Evolutionary conservation across 768 basidiomycete species (phyloP).

Genomic region (Clavaria fumosa): DNA sequence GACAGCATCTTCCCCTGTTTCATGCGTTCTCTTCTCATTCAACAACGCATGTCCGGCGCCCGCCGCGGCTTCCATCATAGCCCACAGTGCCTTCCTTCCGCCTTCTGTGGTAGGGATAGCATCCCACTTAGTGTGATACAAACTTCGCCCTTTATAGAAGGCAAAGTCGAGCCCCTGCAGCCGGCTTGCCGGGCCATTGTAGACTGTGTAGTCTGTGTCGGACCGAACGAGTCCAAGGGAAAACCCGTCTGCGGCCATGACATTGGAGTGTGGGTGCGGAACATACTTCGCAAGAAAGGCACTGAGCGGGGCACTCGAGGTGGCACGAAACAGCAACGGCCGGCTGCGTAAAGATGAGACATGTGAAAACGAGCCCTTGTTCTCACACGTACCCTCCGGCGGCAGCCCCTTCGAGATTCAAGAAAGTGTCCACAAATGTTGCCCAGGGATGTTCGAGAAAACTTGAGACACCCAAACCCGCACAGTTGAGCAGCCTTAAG

Average conservation of each 20-base stretch:
- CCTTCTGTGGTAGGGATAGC: conserved; percentile 43
- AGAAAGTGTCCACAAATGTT: conserved; percentile 44
- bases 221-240: conserved; percentile 48
- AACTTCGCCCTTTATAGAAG: conserved; percentile 59
- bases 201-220: conserved; percentile 61
- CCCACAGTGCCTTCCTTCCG: conserved; percentile 43
- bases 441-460: conserved; percentile 69
- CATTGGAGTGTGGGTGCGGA: conserved; percentile 57
- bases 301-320: conserved; percentile 38
- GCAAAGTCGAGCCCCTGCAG: conserved; percentile 67
- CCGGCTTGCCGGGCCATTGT: conserved; percentile 36
- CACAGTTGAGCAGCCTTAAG: not conserved
- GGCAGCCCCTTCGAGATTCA: conserved; percentile 74
- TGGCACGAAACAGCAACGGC: conserved; percentile 61
- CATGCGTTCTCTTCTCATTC: conserved; percentile 23
- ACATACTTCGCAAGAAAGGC: conserved; percentile 33
- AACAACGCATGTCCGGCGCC: conserved; percentile 41
- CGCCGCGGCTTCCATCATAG: conserved; percentile 56
- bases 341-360: conserved; percentile 29
- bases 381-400: conserved; percentile 55
- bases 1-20: conserved; percentile 21
- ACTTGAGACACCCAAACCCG: conserved; percentile 22
- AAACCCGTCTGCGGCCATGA: conserved; percentile 56
- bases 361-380: too few relatives aligned
- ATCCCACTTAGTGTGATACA: conserved; percentile 67